Evolutionary conservation across 345 rosid genomes (phyloP), one percentile per base, ranked within the genome.

Genomic region (Nephelium lappaceum): DNA sequence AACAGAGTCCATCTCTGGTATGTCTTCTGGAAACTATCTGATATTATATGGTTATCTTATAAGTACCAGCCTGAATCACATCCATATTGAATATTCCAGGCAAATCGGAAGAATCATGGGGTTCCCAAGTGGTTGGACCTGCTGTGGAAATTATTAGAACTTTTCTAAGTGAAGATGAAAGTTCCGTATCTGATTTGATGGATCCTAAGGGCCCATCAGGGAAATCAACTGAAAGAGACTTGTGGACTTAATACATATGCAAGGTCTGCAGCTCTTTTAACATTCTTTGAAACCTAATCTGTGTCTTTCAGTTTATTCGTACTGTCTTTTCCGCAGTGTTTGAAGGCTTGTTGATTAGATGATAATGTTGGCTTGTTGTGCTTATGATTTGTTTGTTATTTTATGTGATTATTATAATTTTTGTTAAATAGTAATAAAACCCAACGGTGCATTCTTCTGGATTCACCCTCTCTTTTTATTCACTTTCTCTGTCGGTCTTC

Each of bases 201-300:
- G 79, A 53, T 2, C 67, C 21, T n/a, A 60, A 38, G 43, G 51
- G 60, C 61, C 65, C 69, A 43, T 64, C 21, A 58, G 67, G 23
- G 58, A 82, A 81, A 75, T 45, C 84, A 8, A 38, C 64, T 4
- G 81, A 87, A 58, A 94, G 95, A 81, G 93, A 94, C 73, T 61
- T 96, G 85, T 96, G 99, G 99, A 91, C 93, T 76, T 95, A 86
- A 87, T 91, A 88, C 62, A 83, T 83, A 21, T 96, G 98, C 81
- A 82, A 94, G 95, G 99, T 94, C n/a, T 27, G 83, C 55, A 36
- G 67, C 12, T 67, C 57, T 66, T 79, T 74, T 47, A 57, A 12
- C 14, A 2, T 53, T 10, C 5, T 53, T 8, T 19, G 36, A 57
- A 77, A 25, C 60, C 69, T 0, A 53, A 42, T 58, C 6, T 24